phyloP scores from a whole-genome alignment of 73 alveolate species.

The Tetrahymena borealis region DNA sequence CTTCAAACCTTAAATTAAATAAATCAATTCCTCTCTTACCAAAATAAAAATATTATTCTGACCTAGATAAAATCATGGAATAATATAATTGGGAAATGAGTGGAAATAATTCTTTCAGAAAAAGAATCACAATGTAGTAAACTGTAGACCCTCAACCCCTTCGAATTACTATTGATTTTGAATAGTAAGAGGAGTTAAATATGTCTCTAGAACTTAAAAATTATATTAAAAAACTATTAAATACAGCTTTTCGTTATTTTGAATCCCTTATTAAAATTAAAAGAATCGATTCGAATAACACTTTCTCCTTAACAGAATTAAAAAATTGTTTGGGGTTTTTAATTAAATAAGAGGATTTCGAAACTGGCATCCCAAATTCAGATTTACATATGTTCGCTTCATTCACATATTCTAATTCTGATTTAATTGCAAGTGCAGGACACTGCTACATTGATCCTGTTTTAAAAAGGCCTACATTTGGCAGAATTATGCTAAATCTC shows the following conservation, averaged over 20 bases:
- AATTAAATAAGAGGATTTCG: not conserved
- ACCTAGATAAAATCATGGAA: not conserved
- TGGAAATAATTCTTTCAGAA: not conserved
- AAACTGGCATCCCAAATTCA: not conserved
- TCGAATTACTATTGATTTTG: not conserved
- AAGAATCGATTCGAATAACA: not conserved
- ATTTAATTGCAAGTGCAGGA: not conserved
- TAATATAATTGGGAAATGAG: not conserved
- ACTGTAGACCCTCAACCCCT: not conserved
- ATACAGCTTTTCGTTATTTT: not conserved
- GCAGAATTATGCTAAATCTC: not conserved
- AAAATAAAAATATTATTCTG: not conserved
- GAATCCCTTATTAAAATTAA: not conserved
- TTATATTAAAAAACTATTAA: not conserved
- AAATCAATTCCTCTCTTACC: not conserved
- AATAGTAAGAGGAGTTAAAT: not conserved
- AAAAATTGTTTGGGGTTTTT: not conserved
- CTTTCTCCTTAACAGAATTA: not conserved
- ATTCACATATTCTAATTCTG: not conserved
- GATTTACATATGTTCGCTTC: not conserved
- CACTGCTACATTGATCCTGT: not conserved
- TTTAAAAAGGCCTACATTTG: not conserved
- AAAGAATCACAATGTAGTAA: not conserved
- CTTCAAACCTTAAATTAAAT: not conserved
- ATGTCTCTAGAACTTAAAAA: not conserved